phyloP scores from a whole-genome alignment of 768 basidiomycete species.

The Boletus rufocinnamomeus region DNA sequence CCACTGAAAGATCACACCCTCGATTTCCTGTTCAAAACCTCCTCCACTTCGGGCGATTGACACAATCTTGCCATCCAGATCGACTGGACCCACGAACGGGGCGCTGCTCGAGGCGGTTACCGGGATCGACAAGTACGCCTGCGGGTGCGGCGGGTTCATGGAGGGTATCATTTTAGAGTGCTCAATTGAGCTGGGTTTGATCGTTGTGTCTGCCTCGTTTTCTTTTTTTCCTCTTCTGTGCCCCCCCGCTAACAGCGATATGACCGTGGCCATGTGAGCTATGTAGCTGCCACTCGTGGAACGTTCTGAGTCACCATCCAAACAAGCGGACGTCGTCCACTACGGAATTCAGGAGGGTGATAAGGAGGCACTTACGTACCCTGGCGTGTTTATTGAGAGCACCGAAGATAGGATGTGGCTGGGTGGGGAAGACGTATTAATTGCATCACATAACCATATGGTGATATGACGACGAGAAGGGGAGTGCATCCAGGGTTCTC shows the following conservation, averaged over 20 bases:
- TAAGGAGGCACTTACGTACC: constrained; percentile 55
- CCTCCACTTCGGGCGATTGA: constrained; percentile 48
- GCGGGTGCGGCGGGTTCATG: constrained; percentile 47
- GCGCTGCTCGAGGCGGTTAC: constrained; percentile 45
- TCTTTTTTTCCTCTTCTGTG: neutral
- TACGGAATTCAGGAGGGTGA: constrained; percentile 60
- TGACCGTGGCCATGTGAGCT: neutral
- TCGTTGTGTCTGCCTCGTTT: too few species aligned
- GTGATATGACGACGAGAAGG: neutral
- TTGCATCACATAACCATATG: too few species aligned
- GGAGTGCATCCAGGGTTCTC: neutral
- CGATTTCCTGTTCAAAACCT: constrained; percentile 50
- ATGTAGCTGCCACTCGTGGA: constrained; percentile 55
- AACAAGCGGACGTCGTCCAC: constrained; percentile 59
- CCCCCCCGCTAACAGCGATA: neutral
- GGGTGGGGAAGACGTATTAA: too few species aligned
- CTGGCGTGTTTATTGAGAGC: constrained; percentile 57
- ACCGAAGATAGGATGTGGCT: too few species aligned
- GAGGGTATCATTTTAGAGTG: constrained; percentile 63
- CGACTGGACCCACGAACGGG: constrained; percentile 50
- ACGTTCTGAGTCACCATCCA: constrained; percentile 42
- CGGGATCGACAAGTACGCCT: constrained; percentile 35
- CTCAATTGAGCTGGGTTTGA: constrained; percentile 48
- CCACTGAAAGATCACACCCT: constrained; percentile 52
- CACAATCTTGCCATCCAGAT: constrained; percentile 63